Percentiles rank a stretch among this genome's conserved stretches.
Evolutionary conservation across 2,329 filamentous ascomycete genomes (phyloP).

Genomic region (Capronia epimyces): DNA sequence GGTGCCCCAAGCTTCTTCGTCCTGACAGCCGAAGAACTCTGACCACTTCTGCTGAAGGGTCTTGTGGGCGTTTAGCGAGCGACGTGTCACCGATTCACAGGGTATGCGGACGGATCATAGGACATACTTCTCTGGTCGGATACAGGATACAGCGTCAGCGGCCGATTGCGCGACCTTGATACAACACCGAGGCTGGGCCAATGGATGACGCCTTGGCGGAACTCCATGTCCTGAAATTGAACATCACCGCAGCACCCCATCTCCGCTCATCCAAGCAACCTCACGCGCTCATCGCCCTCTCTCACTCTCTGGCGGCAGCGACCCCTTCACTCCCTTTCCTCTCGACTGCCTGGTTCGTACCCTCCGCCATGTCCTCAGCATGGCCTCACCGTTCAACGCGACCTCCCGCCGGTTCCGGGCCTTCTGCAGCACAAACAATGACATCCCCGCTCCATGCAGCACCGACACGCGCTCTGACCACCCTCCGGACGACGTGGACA

Average conservation of each 20-base stretch:
- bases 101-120: no score
- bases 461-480: conserved; percentile 24
- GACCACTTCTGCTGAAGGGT: background rate
- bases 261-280: conserved; percentile 3
- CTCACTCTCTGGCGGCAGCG: background rate
- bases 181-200: conserved; percentile 22
- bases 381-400: conserved; percentile 19
- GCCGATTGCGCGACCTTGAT: conserved; percentile 6
- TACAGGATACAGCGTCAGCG: conserved; percentile 10
- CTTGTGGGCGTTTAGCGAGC: no score
- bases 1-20: background rate
- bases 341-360: conserved; percentile 7
- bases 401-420: conserved; percentile 22
- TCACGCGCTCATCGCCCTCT: background rate
- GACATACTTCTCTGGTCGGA: no score
- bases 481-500: conserved; percentile 22
- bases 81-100: background rate
- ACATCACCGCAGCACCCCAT: background rate
- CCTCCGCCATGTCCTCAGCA: conserved; percentile 22
- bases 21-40: conserved; percentile 1
- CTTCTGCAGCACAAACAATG: conserved; percentile 25
- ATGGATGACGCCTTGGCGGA: conserved; percentile 12
- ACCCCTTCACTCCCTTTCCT: background rate
- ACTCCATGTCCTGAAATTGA: background rate
- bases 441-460: conserved; percentile 18